These are phyloP conservation scores for Straminergon stramineum DNA, from an alignment of 225 moss, liverwort and hornwort species.

Conservation along the genomic window DNA sequence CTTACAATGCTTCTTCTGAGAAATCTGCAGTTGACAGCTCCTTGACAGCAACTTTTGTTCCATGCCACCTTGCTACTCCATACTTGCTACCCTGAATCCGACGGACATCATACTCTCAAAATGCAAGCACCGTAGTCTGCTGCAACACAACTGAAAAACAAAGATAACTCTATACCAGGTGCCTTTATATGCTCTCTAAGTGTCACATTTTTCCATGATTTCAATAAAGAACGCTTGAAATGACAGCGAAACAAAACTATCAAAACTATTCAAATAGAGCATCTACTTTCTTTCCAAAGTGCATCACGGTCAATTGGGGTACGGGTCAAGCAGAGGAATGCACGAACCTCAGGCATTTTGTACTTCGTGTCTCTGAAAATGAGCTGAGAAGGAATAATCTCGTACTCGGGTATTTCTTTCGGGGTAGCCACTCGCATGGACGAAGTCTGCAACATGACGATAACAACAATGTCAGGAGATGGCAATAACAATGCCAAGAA, in stretches of 20 bases:
- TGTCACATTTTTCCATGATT: not conserved
- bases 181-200: not conserved
- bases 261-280: not conserved
- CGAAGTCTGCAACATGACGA: constrained; percentile 27
- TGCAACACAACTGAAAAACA: not conserved
- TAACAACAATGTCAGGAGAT: constrained; percentile 9
- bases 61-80: constrained; percentile 70
- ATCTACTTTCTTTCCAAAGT: not conserved
- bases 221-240: not conserved
- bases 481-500: not conserved
- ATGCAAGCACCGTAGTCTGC: constrained; percentile 16
- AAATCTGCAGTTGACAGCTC: constrained; percentile 52
- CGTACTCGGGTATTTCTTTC: constrained; percentile 73
- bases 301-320: not conserved
- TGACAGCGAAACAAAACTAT: not conserved
- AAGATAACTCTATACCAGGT: not conserved
- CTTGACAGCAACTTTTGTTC: constrained; percentile 87
- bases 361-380: constrained; percentile 17
- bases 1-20: constrained; percentile 40
- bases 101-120: not conserved
- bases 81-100: constrained; percentile 51
- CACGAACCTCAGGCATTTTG: constrained; percentile 28
- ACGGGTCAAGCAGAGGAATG: not conserved
- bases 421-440: constrained; percentile 63
- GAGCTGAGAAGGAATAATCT: constrained; percentile 54